phyloP scores from a whole-genome alignment of 495 filamentous ascomycete species.

The Niebla homalea region DNA sequence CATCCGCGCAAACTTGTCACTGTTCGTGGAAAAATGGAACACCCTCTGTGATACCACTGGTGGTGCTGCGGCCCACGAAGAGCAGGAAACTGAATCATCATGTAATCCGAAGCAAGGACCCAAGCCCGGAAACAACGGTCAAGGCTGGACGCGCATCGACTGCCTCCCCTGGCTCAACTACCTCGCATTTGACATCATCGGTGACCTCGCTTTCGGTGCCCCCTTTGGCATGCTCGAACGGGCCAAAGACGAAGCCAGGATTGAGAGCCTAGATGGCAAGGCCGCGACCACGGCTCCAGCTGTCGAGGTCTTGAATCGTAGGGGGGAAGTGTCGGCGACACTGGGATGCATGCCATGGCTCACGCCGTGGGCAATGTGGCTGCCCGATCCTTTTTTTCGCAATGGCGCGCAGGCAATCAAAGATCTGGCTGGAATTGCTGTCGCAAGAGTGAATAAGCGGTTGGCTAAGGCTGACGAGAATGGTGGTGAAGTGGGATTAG shows the following conservation, averaged over 20 bases:
- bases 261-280: constrained; percentile 34
- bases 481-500: constrained; percentile 30
- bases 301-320: constrained; percentile 41
- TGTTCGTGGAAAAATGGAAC: constrained; percentile 57
- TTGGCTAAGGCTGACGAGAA: constrained; percentile 48
- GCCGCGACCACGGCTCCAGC: constrained; percentile 36
- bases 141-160: constrained; percentile 52
- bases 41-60: constrained; percentile 32
- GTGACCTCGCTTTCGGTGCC: constrained; percentile 49
- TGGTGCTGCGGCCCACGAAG: constrained; percentile 4
- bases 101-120: background rate
- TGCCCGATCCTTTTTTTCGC: constrained; percentile 40
- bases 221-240: constrained; percentile 42
- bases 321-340: constrained; percentile 39
- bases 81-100: background rate
- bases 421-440: constrained; percentile 49
- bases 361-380: constrained; percentile 37
- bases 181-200: constrained; percentile 87
- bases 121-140: constrained; percentile 20
- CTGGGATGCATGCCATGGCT: constrained; percentile 34
- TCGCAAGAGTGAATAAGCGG: constrained; percentile 64
- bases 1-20: constrained; percentile 65
- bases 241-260: constrained; percentile 46
- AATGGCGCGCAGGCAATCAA: constrained; percentile 36
- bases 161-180: constrained; percentile 90